Percentiles rank a stretch among this genome's conserved stretches.
These are phyloP conservation scores for Yamadazyma laniorum DNA, from an alignment of 805 yeast genomes.

Conservation along the genomic window DNA sequence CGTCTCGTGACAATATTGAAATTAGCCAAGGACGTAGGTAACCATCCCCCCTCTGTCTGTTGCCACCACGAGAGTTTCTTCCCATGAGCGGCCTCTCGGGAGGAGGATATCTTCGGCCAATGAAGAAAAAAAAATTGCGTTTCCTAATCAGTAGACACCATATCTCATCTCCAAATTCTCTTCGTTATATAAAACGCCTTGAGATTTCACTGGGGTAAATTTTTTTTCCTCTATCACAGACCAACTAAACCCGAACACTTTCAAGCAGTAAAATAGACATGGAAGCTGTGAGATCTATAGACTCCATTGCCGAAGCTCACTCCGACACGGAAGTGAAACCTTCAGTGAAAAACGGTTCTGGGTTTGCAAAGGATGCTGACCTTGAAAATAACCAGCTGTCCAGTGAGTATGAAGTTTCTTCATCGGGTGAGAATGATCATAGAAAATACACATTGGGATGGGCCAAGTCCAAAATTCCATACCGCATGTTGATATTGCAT, in stretches of 20 bases:
- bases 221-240: background rate
- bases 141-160: too few species aligned
- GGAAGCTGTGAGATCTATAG: constrained; percentile 12
- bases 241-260: too few species aligned
- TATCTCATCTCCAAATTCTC: background rate
- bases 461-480: constrained; percentile 11
- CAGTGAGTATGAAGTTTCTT: constrained; percentile 10
- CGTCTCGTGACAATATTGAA: too few species aligned
- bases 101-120: too few species aligned
- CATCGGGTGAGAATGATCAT: constrained; percentile 7
- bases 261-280: too few species aligned
- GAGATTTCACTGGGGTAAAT: too few species aligned
- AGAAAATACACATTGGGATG: constrained; percentile 6
- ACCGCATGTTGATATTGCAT: constrained; percentile 13
- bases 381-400: constrained; percentile 8
- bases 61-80: too few species aligned
- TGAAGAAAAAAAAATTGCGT: too few species aligned
- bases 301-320: constrained; percentile 10
- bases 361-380: too few species aligned
- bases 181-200: background rate
- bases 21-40: too few species aligned
- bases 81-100: too few species aligned
- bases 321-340: constrained; percentile 4
- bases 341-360: background rate
- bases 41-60: too few species aligned